Percentiles rank a stretch among this genome's conserved stretches.
Evolutionary conservation across 257 asterid species (phyloP).

Genomic region (Gentiana straminea): DNA sequence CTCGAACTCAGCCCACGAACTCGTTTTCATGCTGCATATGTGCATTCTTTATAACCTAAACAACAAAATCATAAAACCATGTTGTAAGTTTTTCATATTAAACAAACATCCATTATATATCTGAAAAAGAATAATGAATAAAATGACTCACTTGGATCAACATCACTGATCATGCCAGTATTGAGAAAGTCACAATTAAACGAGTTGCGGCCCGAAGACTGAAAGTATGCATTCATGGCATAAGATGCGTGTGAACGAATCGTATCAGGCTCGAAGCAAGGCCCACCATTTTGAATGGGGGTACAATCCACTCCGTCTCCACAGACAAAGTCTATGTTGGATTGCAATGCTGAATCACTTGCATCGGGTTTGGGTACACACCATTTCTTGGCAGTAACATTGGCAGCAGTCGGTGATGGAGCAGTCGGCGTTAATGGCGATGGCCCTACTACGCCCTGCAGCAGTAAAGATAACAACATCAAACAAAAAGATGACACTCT

Average conservation of each 20-base stretch:
- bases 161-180: conserved; percentile 15
- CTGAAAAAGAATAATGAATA: too few species aligned
- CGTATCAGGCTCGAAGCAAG: conserved; percentile 33
- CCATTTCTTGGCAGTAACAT: conserved; percentile 22
- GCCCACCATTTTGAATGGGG: conserved; percentile 33
- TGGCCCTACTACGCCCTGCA: conserved; percentile 11
- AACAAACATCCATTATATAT: too few species aligned
- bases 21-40: too few species aligned
- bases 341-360: conserved; percentile 24
- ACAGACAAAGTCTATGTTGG: conserved; percentile 35
- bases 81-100: too few species aligned
- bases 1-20: too few species aligned
- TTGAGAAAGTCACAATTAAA: conserved; percentile 22
- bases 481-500: too few species aligned
- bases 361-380: conserved; percentile 26
- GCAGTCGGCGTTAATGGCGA: conserved; percentile 9
- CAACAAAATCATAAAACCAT: too few species aligned
- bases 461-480: not conserved
- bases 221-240: conserved; percentile 48
- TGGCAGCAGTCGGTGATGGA: conserved; percentile 11
- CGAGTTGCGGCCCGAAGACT: conserved; percentile 26
- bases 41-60: too few species aligned
- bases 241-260: conserved; percentile 30
- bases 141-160: conserved; percentile 37
- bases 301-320: conserved; percentile 29